Evolutionary conservation across 805 yeast species (phyloP), one percentile per base, ranked within the genome.

Genomic region (Sugiyamaella valdiviana): DNA sequence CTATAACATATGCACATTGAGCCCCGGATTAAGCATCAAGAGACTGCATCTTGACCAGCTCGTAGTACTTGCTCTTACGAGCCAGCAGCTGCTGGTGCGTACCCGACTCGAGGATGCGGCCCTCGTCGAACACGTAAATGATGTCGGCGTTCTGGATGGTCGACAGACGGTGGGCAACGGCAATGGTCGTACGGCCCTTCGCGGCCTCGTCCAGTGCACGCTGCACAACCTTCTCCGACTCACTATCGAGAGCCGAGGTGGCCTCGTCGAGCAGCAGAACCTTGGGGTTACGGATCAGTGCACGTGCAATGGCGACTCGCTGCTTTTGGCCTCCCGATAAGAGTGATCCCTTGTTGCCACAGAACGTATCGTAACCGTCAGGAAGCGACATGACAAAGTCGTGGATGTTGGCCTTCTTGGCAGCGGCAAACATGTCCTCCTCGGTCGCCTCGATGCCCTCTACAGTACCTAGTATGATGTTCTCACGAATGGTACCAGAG

Each of bases 151-250:
- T 73, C 51, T 73, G 71, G 52, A 83, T 83, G 0, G 90, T 82
- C 51, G 79, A 78, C 68, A 87, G 71, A 56, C 95, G 72, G 67
- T 86, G 95, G 5, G 95, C 95, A 63, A 87, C 84, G 57, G 95
- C 87, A 54, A 86, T 70, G 36, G 88, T 82, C 2, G 95, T 86
- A 60, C 95, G 82, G 36, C 82, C 74, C 40, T 69, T 57, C 55
- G 87, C 86, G 53, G 86, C 91, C 16, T 66, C 72, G 20, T 74
- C 76, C 51, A 83, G 80, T 3, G 95, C 86, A 6, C 68, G 58
- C 64, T 86, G 95, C 49, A 87, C 86, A 59, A 78, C 78, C 39
- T 81, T 72, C 63, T 86, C 95, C 0, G 95, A 85, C 59, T 79
- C 83, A 60, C 75, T 73, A 57, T 79, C 84, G 23, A 79, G 66